Conservation (phyloP, 139 green algal species). For the Coelastrella sp. region DNA sequence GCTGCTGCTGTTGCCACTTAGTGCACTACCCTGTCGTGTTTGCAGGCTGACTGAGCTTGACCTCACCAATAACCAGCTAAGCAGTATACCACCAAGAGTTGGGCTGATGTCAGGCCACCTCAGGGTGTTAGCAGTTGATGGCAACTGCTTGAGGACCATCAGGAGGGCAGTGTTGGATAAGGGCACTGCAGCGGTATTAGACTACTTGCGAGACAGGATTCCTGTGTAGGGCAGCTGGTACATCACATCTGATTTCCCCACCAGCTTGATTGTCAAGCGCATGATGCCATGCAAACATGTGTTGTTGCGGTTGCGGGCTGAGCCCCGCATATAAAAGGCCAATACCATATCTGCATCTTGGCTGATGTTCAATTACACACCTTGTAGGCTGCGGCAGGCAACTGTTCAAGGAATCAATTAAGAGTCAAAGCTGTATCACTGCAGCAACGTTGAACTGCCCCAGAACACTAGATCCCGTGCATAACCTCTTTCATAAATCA, state of each 20-base stretch:
- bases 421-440: too few relatives aligned
- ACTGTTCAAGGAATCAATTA: too few relatives aligned
- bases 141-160: conserved; percentile 63
- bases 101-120: conserved; percentile 59
- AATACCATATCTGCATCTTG: background rate
- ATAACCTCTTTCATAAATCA: too few relatives aligned
- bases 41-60: conserved; percentile 62
- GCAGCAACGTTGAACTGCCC: too few relatives aligned
- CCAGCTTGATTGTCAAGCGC: too few relatives aligned
- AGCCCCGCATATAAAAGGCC: too few relatives aligned
- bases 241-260: background rate
- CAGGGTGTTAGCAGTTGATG: conserved; percentile 56
- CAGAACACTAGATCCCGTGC: too few relatives aligned
- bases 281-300: too few relatives aligned
- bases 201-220: conserved; percentile 54
- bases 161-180: conserved; percentile 59
- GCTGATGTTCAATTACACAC: too few relatives aligned
- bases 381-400: too few relatives aligned
- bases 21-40: background rate
- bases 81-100: conserved; percentile 56
- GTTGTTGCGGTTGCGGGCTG: too few relatives aligned
- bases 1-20: background rate
- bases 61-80: conserved; percentile 68
- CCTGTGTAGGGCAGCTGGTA: background rate
- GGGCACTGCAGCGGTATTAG: conserved; percentile 57